Evolutionary conservation across 164 flowering plant species (phyloP).

Genomic region (Cinnamomum chago): DNA sequence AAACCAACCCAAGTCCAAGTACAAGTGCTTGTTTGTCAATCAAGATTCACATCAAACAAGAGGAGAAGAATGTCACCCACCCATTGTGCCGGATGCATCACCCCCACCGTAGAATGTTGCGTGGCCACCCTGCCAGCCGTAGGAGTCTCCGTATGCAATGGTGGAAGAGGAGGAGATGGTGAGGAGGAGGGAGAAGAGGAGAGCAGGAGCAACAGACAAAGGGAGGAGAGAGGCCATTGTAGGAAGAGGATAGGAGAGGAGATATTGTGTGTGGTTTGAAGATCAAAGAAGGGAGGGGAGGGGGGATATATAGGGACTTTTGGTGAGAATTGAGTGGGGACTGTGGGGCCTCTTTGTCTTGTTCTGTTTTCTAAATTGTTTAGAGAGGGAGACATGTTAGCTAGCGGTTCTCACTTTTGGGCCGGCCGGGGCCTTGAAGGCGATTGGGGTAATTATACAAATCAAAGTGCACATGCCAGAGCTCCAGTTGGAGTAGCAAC

Average conservation of each 20-base stretch:
- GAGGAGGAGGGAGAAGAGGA: conserved; percentile 5
- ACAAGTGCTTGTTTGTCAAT: background rate
- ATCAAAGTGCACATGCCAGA: conserved; percentile 43
- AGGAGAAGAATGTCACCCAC: conserved; percentile 6
- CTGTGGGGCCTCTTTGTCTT: background rate
- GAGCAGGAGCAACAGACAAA: background rate
- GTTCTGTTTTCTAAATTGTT: background rate
- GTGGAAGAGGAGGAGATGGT: background rate
- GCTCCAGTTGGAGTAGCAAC: conserved; percentile 34
- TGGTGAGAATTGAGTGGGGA: background rate
- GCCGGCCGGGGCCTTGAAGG: conserved; percentile 3
- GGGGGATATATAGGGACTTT: background rate
- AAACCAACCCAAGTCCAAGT: background rate
- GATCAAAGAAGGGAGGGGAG: no score
- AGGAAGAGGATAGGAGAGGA: background rate
- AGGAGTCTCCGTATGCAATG: conserved; percentile 10
- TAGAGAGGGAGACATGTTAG: conserved; percentile 10
- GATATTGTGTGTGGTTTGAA: background rate
- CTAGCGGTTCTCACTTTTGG: conserved; percentile 6
- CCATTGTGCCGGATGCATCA: conserved; percentile 46
- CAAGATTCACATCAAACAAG: background rate
- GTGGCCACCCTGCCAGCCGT: conserved; percentile 32
- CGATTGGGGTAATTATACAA: conserved; percentile 8
- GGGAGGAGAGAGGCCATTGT: conserved; percentile 13
- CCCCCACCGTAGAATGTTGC: conserved; percentile 47